These are phyloP conservation scores for Elasticomyces elasticus DNA, from an alignment of 495 filamentous ascomycete genomes.

Conservation along the genomic window DNA sequence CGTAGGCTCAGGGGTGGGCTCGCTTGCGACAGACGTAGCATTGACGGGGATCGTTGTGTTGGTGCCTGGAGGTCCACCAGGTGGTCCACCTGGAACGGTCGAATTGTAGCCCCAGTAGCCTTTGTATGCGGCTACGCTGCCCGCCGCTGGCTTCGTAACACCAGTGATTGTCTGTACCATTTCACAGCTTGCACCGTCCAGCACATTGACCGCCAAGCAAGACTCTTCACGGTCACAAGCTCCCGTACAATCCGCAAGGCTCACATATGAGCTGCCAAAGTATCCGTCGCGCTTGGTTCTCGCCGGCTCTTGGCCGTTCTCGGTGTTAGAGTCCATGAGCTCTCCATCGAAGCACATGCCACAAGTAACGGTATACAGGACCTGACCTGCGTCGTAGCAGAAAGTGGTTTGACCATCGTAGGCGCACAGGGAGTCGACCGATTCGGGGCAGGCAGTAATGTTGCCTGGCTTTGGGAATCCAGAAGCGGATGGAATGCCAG, in stretches of 20 bases:
- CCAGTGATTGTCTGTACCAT: conserved; percentile 6
- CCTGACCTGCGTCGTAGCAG: conserved; percentile 7
- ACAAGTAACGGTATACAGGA: conserved; percentile 14
- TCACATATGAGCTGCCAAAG: conserved; percentile 3
- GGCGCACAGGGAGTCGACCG: conserved; percentile 1
- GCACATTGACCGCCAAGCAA: conserved; percentile 8
- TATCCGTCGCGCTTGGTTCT: neutral
- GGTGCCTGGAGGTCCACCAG: neutral
- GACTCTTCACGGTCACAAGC: neutral
- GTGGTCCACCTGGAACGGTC: neutral
- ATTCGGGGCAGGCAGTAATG: conserved; percentile 3
- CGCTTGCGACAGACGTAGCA: neutral
- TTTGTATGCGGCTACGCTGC: conserved; percentile 6
- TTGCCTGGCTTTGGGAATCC: conserved; percentile 6
- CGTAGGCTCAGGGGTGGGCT: neutral
- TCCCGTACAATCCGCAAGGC: neutral
- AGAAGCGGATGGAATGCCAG: neutral
- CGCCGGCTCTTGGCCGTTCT: too few relatives aligned
- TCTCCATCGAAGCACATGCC: conserved; percentile 2
- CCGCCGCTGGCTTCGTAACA: neutral
- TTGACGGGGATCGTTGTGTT: neutral
- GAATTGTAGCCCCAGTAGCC: conserved; percentile 11
- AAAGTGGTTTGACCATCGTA: conserved; percentile 4
- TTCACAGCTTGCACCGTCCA: neutral
- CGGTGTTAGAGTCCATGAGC: neutral